These are phyloP conservation scores for Populus tremula DNA, from an alignment of 345 rosid species.

Conservation along the genomic window DNA sequence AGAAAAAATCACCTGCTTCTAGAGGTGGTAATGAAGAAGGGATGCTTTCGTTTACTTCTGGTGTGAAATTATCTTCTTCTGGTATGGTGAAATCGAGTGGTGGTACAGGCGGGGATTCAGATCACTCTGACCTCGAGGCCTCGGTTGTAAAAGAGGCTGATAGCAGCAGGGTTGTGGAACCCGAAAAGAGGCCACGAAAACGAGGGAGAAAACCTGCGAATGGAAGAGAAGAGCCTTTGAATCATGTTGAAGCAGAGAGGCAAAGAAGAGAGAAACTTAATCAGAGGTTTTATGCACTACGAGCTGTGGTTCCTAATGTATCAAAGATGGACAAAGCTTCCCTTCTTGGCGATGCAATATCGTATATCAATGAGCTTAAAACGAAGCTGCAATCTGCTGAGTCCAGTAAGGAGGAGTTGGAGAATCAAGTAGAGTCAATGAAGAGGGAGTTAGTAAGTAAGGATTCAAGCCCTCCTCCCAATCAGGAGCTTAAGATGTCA, in stretches of 20 bases:
- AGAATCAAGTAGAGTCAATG: conserved; percentile 56
- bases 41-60: conserved; percentile 78
- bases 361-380: conserved; percentile 82
- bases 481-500: conserved; percentile 38
- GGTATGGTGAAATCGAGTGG: conserved; percentile 50
- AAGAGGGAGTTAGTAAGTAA: conserved; percentile 44
- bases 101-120: conserved; percentile 68
- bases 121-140: conserved; percentile 91
- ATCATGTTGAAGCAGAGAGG: conserved; percentile 97
- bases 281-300: conserved; percentile 74
- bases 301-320: conserved; percentile 92
- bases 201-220: conserved; percentile 96
- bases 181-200: conserved; percentile 80
- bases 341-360: conserved; percentile 80
- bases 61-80: conserved; percentile 57
- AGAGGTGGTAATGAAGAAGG: conserved; percentile 76
- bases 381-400: conserved; percentile 55
- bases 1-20: conserved; percentile 58
- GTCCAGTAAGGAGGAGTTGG: conserved; percentile 59
- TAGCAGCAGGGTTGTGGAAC: conserved; percentile 56
- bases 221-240: conserved; percentile 92
- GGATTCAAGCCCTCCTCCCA: conserved; percentile 25
- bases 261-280: conserved; percentile 97
- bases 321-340: conserved; percentile 99
- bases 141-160: conserved; percentile 72